phyloP scores from a whole-genome alignment of 768 basidiomycete genomes.

The Amanita brunnescens region DNA sequence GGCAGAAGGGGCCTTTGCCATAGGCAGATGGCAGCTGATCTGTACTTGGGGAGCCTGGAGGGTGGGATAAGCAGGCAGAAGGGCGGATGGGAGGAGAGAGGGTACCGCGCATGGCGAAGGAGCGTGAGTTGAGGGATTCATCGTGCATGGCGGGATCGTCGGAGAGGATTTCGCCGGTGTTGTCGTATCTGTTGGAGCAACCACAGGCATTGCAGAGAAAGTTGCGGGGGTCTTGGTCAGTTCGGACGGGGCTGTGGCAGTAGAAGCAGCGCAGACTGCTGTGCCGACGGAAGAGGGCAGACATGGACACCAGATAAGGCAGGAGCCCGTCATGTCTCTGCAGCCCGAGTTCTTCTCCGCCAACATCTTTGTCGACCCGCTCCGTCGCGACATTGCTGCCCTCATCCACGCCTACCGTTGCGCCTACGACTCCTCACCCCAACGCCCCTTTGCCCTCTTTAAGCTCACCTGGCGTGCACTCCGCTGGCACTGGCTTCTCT shows the following conservation, averaged over 20 bases:
- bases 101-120: conserved; percentile 69
- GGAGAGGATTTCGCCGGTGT: conserved; percentile 67
- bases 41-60: conserved; percentile 56
- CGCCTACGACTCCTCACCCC: conserved; percentile 28
- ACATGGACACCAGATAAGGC: conserved; percentile 16
- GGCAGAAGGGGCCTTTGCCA: conserved; percentile 65
- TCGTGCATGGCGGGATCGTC: conserved; percentile 88
- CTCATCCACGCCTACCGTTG: conserved; percentile 47
- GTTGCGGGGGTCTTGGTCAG: conserved; percentile 40
- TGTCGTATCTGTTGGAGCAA: conserved; percentile 70
- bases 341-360: conserved; percentile 78
- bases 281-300: conserved; percentile 44
- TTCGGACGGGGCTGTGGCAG: conserved; percentile 43
- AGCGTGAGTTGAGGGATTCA: conserved; percentile 55
- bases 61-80: neutral
- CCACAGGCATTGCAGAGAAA: conserved; percentile 62
- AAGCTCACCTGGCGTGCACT: conserved; percentile 56
- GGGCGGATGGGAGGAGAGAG: neutral
- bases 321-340: too few species aligned
- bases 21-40: conserved; percentile 60
- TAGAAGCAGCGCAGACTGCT: conserved; percentile 57
- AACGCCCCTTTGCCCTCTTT: conserved; percentile 59
- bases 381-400: conserved; percentile 53
- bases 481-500: conserved; percentile 72
- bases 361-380: conserved; percentile 55